Evolutionary conservation across 2,329 filamentous ascomycete species (phyloP).

Genomic region (Fusarium hostae): DNA sequence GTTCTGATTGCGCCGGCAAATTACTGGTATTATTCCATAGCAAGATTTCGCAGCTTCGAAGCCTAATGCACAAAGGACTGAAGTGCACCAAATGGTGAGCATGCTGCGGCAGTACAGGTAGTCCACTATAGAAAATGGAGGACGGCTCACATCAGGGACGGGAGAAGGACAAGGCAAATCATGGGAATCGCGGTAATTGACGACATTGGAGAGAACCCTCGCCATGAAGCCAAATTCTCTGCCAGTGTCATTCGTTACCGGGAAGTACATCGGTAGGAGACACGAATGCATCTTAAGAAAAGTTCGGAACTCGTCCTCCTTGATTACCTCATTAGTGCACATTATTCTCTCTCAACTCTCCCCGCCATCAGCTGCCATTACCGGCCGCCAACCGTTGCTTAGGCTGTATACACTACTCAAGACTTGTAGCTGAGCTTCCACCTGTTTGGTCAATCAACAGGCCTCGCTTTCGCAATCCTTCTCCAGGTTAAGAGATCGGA

Average conservation of each 20-base stretch:
- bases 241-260: not conserved
- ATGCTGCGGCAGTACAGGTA: not conserved
- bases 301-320: not conserved
- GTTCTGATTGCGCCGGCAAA: not conserved
- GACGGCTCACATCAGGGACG: not conserved
- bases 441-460: no score
- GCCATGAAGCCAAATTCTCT: not conserved
- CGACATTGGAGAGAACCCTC: not conserved
- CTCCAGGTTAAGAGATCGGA: not conserved
- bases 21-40: not conserved
- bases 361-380: not conserved
- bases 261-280: not conserved
- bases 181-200: not conserved
- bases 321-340: not conserved
- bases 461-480: no score
- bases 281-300: not conserved
- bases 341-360: not conserved
- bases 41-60: not conserved
- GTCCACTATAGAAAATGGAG: not conserved
- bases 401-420: no score
- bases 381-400: not conserved
- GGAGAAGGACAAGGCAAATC: not conserved
- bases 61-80: not conserved
- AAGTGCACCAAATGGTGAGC: not conserved
- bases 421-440: no score